Conservation (phyloP, 208 protist genomes). For the Blastocrithidia nonstop region DNA sequence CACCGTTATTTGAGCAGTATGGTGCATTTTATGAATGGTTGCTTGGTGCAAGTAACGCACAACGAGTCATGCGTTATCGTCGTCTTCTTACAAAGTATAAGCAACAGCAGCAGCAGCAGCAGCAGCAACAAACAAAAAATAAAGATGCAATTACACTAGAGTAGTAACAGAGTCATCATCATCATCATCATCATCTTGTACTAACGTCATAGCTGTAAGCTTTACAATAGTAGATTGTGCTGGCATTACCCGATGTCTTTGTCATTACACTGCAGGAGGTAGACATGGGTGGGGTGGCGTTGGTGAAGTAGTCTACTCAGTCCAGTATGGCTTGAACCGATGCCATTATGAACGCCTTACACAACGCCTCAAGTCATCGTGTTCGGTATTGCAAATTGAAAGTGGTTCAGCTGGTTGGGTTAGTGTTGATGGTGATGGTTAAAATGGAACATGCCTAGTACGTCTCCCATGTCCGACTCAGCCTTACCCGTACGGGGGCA, state of each 20-base stretch:
- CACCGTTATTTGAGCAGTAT: too few relatives aligned
- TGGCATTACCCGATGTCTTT: slow-evolving; percentile 53
- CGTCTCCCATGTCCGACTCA: slow-evolving; percentile 50
- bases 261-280: slow-evolving; percentile 75
- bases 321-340: slow-evolving; percentile 41
- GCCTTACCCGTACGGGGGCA: slow-evolving; percentile 55
- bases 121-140: neutral
- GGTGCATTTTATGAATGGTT: too few relatives aligned
- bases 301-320: slow-evolving; percentile 56
- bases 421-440: slow-evolving; percentile 56
- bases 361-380: slow-evolving; percentile 15
- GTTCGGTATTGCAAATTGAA: slow-evolving; percentile 43
- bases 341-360: slow-evolving; percentile 35
- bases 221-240: neutral
- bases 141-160: slow-evolving; percentile 6
- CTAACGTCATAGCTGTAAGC: neutral
- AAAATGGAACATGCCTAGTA: slow-evolving; percentile 36
- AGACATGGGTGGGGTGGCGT: slow-evolving; percentile 59
- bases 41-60: too few relatives aligned
- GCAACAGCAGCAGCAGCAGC: neutral
- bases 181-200: neutral
- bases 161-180: neutral
- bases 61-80: too few relatives aligned
- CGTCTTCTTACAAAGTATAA: too few relatives aligned
- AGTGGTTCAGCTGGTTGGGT: slow-evolving; percentile 59